Evolutionary conservation across 2,329 filamentous ascomycete species (phyloP).

Genomic region (Alternaria consortialis): DNA sequence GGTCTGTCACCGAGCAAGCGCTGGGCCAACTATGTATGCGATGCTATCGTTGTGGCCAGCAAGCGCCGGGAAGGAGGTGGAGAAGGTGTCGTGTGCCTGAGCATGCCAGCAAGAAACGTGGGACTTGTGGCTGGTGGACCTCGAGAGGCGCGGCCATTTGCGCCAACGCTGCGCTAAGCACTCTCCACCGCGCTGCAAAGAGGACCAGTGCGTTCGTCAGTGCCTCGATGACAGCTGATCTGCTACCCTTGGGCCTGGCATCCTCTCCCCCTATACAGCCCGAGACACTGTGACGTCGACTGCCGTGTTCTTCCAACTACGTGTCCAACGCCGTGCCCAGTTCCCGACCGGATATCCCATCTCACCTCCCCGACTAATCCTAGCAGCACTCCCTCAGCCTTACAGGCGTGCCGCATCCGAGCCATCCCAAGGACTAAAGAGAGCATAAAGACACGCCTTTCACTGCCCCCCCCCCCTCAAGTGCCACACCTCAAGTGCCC

Average conservation of each 20-base stretch:
- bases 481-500: neutral
- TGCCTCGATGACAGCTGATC: constrained; percentile 11
- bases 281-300: constrained; percentile 11
- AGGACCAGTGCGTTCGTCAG: constrained; percentile 21
- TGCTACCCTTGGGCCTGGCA: constrained; percentile 9
- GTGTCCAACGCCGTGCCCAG: constrained; percentile 6
- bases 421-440: constrained; percentile 12
- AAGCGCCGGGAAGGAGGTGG: neutral
- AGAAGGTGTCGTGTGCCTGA: constrained; percentile 14
- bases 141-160: constrained; percentile 1
- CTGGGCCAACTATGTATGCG: neutral
- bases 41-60: constrained; percentile 1
- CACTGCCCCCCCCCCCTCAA: constrained; percentile 17
- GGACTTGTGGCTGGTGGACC: constrained; percentile 16
- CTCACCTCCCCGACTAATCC: constrained; percentile 20
- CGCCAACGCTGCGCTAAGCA: constrained; percentile 8
- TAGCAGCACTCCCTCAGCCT: constrained; percentile 26
- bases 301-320: constrained; percentile 1
- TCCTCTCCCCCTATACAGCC: constrained; percentile 7
- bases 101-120: constrained; percentile 15
- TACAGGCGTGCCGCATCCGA: constrained; percentile 19
- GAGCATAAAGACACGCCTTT: constrained; percentile 8
- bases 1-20: neutral
- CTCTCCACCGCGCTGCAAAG: constrained; percentile 21
- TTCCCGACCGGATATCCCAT: constrained; percentile 10